Base-by-base conservation (phyloP, 306 rosid genomes). In the Cucumis hystrix region DNA sequence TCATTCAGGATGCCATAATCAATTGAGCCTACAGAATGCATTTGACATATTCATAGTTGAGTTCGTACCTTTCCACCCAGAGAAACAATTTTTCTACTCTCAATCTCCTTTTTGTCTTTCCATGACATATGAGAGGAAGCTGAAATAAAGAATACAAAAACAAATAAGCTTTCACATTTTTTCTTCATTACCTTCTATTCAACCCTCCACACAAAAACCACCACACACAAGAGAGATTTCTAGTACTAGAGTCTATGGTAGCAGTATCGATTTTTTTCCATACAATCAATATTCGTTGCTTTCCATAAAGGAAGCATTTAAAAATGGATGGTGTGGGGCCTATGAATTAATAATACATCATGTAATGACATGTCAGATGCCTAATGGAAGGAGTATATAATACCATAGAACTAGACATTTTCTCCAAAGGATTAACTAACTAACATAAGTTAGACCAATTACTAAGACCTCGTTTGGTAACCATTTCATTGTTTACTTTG, bases 41-140 rank as follows among this genome's bases (percentile, higher is more conserved):
- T 33, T 2, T 33, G 37, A 33, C 37, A 33, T 66, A 78, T 58
- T 41, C 68, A 63, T 30, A 80, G 33, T 39, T 83, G 70, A 80
- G 89, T 91, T 45, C 84, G 70, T 83, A 91, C 97, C 94, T 94
- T 94, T 68, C 97, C 96, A 58, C 98, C 97, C 45, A 91, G 89
- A 71, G 94, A 85, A 78, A 90, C 84, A n/a, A 90, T 81, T 79
- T 85, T 94, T 74, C 25, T 83, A 80, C 89, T 81, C 85, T 94
- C 97, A 56, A 84, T 75, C 79, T 84, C 88, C 80, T 94, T 94
- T 72, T 86, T 87, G 76, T 91, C 94, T 79, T 87, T 94, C 97
- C 98, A 94, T 69, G 95, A 40, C 96, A 91, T 90, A 83, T 90
- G 90, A 0, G 87, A 85, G 79, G 86, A 70, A 55, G 94, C 97